Percentiles rank a stretch among this genome's conserved stretches.
These are phyloP conservation scores for Xylariaceae sp. DNA, from an alignment of 2,329 filamentous ascomycete genomes.

Conservation along the genomic window DNA sequence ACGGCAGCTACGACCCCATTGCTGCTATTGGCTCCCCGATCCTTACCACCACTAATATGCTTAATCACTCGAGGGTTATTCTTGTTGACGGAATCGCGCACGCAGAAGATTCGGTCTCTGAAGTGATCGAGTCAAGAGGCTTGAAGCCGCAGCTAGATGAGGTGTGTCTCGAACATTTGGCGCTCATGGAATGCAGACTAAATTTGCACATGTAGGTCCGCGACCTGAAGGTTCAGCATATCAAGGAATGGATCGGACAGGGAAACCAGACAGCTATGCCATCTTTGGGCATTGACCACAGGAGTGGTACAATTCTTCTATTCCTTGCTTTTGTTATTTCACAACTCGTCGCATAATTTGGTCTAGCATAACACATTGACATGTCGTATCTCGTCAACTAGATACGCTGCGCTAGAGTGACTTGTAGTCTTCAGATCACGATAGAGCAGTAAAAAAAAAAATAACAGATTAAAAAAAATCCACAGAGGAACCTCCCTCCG, in stretches of 20 bases:
- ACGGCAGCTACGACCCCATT: constrained; percentile 11
- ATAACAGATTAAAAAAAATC: no score
- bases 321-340: no score
- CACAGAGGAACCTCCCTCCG: no score
- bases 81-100: constrained; percentile 10
- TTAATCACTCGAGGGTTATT: constrained; percentile 14
- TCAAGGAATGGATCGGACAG: constrained; percentile 15
- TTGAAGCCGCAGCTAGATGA: constrained; percentile 12
- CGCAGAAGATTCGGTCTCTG: constrained; percentile 14
- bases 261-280: constrained; percentile 8
- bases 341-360: no score
- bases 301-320: no score
- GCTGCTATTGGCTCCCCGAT: constrained; percentile 13
- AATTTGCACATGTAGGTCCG: constrained; percentile 9
- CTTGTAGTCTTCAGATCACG: no score
- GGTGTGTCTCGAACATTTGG: no score
- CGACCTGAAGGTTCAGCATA: constrained; percentile 12
- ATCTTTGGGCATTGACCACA: not conserved
- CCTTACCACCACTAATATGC: constrained; percentile 3
- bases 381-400: no score
- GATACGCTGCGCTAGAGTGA: no score
- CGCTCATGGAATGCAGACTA: not conserved
- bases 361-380: no score
- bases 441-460: no score
- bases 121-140: constrained; percentile 11